phyloP scores from a whole-genome alignment of 768 basidiomycete genomes.

The Lentinus tigrinus region DNA sequence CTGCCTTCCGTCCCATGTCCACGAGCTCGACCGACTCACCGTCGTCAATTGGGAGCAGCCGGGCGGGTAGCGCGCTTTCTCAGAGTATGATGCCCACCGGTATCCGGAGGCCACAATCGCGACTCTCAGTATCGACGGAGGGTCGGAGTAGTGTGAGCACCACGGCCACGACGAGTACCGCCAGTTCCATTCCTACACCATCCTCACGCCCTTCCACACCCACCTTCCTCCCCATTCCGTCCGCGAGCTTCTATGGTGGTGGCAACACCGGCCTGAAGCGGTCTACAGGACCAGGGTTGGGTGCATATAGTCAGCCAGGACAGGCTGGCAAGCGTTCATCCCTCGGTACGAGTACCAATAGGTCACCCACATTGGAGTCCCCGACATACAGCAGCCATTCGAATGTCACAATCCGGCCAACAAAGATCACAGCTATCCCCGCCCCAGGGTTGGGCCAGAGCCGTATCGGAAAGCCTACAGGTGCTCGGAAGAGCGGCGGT shows the following conservation, averaged over 20 bases:
- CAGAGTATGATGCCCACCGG: conserved; percentile 47
- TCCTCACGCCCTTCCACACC: conserved; percentile 73
- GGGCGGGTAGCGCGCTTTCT: conserved; percentile 36
- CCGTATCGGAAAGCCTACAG: conserved; percentile 30
- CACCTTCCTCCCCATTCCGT: conserved; percentile 72
- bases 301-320: conserved; percentile 36
- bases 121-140: conserved; percentile 61
- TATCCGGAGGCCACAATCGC: conserved; percentile 66
- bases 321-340: conserved; percentile 52
- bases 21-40: conserved; percentile 44
- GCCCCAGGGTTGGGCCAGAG: conserved; percentile 26
- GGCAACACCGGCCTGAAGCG: conserved; percentile 50
- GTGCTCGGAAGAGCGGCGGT: conserved; percentile 27
- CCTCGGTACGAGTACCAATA: conserved; percentile 47
- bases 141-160: conserved; percentile 43
- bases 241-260: conserved; percentile 46
- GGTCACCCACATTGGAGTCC: conserved; percentile 24
- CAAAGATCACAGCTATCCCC: conserved; percentile 22
- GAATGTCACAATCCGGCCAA: conserved; percentile 26
- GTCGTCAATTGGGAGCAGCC: conserved; percentile 32
- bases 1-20: conserved; percentile 47
- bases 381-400: conserved; percentile 18
- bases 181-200: conserved; percentile 64
- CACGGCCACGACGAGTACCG: conserved; percentile 55
- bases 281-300: conserved; percentile 49